Conservation (phyloP, 371 early-diverging fungal genomes). For the Phascolomyces articulosus region DNA sequence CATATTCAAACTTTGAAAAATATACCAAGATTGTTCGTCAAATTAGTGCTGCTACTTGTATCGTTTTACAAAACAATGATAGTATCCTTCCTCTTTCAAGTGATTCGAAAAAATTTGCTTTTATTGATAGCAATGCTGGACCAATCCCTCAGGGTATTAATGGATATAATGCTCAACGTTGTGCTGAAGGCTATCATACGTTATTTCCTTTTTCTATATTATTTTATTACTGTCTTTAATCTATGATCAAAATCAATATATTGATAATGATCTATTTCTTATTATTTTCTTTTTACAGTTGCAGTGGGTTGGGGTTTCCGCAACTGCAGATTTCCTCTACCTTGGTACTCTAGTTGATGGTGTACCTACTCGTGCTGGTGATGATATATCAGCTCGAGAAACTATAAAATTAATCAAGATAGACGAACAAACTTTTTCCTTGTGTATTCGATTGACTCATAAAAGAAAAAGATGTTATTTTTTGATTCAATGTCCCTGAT, state of each 20-base stretch:
- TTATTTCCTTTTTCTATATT: no score
- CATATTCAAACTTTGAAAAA: conserved; percentile 37
- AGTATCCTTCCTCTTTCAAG: conserved; percentile 37
- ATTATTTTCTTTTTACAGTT: conserved; percentile 22
- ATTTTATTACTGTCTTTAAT: no score
- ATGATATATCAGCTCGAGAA: no score
- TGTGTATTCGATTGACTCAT: no score
- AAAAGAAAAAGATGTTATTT: no score
- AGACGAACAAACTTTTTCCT: no score
- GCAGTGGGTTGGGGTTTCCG: conserved; percentile 72
- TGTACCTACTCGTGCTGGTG: conserved; percentile 39
- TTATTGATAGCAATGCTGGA: conserved; percentile 58
- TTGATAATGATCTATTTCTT: no score
- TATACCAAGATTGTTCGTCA: conserved; percentile 37
- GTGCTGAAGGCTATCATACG: conserved; percentile 37
- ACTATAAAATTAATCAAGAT: no score
- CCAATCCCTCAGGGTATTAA: conserved; percentile 22
- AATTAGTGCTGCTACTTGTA: conserved; percentile 55
- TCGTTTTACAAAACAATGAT: conserved; percentile 51
- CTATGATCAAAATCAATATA: no score
- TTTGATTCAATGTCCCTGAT: no score
- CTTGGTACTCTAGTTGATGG: conserved; percentile 47
- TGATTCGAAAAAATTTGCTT: conserved; percentile 31
- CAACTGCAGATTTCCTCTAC: conserved; percentile 62
- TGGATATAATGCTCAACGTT: conserved; percentile 30